Evolutionary conservation across 176 grass and related monocot genomes (phyloP), one percentile per base, ranked within the genome.

Genomic region (Triticum monococcum): DNA sequence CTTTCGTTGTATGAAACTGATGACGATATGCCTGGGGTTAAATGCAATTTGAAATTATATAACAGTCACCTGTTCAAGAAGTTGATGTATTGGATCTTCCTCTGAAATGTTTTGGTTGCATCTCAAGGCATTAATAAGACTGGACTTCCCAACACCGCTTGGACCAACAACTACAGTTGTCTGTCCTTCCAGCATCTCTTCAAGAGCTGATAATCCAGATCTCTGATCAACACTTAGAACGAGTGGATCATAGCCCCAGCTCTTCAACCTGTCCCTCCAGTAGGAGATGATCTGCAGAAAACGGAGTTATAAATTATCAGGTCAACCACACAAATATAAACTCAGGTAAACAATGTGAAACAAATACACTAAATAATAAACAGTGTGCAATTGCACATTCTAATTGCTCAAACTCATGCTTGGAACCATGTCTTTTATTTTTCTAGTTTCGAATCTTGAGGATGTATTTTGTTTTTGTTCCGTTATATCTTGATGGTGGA

Each of bases 111-210:
- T 64, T 22, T 75, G 81, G 38, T 77, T 81, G 63, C 88, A 35
- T 88, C 92, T 95, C 90, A 98, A 91, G 12, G 90, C 88, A 87
- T 95, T 98, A 56, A 98, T 98, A 25, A 98, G 84, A 65, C 96
- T 98, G 24, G 96, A 98, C 70, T 98, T 98, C 32, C 91, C 93
- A 86, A 98, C 93, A 12, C 96, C 96, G 2, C 93, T 98, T 70
- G 96, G 96, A 63, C 96, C 96, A 91, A 98, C 92, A 89, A 98
- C 77, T 52, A 95, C 96, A 82, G 91, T 95, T 31, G 93, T 98
- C 82, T 95, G 86, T 11, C 93, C 85, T 86, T 92, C 90, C 62
- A 98, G 67, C 65, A 88, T 94, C 66, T 88, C 84, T 85, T 94
- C 79, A 64, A 98, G 78, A 77, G 81, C 88, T 75, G 62, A 61